Conservation (phyloP, 2,329 filamentous ascomycete genomes). For the Pseudogymnoascus sp. region DNA sequence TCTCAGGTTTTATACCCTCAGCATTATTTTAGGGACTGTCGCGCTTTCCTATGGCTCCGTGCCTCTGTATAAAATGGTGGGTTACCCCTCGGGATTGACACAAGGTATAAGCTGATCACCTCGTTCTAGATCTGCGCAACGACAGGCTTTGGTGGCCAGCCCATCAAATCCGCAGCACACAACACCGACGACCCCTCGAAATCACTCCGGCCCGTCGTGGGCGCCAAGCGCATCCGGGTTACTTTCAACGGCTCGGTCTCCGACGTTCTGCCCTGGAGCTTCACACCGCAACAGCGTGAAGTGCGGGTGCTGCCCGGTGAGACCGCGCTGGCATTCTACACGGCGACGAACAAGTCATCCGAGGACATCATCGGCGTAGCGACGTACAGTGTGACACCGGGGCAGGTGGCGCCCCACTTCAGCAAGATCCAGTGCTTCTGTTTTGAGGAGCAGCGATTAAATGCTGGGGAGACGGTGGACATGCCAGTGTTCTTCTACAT, state of each 20-base stretch:
- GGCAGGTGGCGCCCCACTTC: constrained; percentile 93
- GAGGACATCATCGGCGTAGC: constrained; percentile 96
- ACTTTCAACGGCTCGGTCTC: constrained; percentile 96
- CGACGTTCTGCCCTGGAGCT: constrained; percentile 95
- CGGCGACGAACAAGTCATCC: constrained; percentile 81
- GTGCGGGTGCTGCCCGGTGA: constrained; percentile 92
- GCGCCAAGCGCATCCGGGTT: constrained; percentile 79
- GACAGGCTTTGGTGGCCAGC: constrained; percentile 87
- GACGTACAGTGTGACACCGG: constrained; percentile 94
- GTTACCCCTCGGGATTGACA: constrained; percentile 17
- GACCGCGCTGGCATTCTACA: constrained; percentile 96
- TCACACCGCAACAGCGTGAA: constrained; percentile 91
- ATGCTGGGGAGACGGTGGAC: constrained; percentile 92
- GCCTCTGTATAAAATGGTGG: constrained; percentile 79
- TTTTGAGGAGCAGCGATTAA: constrained; percentile 87
- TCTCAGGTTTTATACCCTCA: constrained; percentile 65
- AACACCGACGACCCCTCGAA: constrained; percentile 58
- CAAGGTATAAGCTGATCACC: constrained; percentile 15
- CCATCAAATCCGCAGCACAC: constrained; percentile 71
- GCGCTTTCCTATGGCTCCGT: constrained; percentile 77
- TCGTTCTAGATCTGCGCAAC: constrained; percentile 64
- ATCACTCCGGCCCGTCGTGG: constrained; percentile 72
- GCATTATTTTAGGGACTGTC: constrained; percentile 70
- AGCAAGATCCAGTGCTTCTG: constrained; percentile 99
- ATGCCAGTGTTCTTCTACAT: constrained; percentile 99